A percentile compares a stretch with the other conserved stretches of the same genome.
These are phyloP conservation scores for Aspergillus spinulosporus DNA, from an alignment of 2,329 filamentous ascomycete genomes.

Conservation along the genomic window DNA sequence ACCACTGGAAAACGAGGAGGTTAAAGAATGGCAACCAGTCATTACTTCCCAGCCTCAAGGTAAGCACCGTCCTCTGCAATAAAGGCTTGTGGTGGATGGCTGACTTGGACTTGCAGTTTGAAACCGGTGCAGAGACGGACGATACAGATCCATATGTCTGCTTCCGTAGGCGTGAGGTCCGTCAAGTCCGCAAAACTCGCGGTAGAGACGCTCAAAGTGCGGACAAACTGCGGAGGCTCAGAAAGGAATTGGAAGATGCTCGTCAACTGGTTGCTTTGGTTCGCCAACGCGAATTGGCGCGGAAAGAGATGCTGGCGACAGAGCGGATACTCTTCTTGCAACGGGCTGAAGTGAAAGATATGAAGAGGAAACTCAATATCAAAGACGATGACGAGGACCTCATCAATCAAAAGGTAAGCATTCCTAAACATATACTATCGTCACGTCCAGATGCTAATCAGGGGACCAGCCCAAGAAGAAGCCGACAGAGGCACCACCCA, in stretches of 20 bases:
- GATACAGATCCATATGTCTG: slow-evolving; percentile 97
- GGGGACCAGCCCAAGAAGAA: slow-evolving; percentile 69
- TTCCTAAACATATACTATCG: slow-evolving; percentile 13
- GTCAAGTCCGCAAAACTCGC: slow-evolving; percentile 91
- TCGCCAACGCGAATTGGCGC: slow-evolving; percentile 74
- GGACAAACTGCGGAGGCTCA: slow-evolving; percentile 89
- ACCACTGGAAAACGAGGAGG: slow-evolving; percentile 80
- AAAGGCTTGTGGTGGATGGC: slow-evolving; percentile 6
- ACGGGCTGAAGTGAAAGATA: slow-evolving; percentile 76
- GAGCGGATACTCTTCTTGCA: slow-evolving; percentile 82
- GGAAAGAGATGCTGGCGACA: slow-evolving; percentile 71
- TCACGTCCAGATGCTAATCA: slow-evolving; percentile 41
- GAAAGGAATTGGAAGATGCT: slow-evolving; percentile 86
- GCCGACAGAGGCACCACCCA: slow-evolving; percentile 58
- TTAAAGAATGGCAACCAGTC: slow-evolving; percentile 67
- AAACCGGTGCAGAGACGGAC: slow-evolving; percentile 90
- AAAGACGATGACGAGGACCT: slow-evolving; percentile 92
- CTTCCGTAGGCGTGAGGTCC: slow-evolving; percentile 91
- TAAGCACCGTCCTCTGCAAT: slow-evolving; percentile 26
- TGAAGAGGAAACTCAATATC: slow-evolving; percentile 84
- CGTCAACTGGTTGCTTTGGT: slow-evolving; percentile 76
- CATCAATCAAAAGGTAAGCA: slow-evolving; percentile 83
- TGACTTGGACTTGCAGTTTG: slow-evolving; percentile 58
- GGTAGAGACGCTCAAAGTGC: slow-evolving; percentile 90
- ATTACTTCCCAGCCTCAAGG: slow-evolving; percentile 76